Base-by-base conservation (phyloP, 306 rosid species). In the Casuarina glauca region DNA sequence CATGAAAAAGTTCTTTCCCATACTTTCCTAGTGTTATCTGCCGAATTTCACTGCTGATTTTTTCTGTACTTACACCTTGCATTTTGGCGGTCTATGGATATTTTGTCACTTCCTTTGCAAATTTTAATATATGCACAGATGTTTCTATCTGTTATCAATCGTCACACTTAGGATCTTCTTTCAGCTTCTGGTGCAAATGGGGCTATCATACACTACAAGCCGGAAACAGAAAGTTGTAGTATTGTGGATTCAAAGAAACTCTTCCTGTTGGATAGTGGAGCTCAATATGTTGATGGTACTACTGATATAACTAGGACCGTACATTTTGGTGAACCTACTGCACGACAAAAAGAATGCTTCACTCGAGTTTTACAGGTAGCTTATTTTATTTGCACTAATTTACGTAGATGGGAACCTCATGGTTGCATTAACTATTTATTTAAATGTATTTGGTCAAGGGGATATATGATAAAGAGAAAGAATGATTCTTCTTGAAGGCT, bases 181-280 rank as follows among this genome's bases (percentile, higher is more conserved):
- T 77, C 86, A 95, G 98, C 81, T 53, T 89, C 93, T 77, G 97
- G 98, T 81, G 89, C 97, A 79, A 95, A 92, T 81, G 98, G 98
- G 77, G 98, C 98, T 62, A 86, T 95, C 75, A 89, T 91, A 86
- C 98, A 95, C 86, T 95, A 95, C 89, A 92, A 69, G 85, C 95
- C 98, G 69, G 97, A 95, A 81, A 90, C 89, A 76, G 91, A 78
- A 80, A 90, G 86, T 81, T 95, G 98, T 74, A 85, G 93, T 75
- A 63, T 84, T 86, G 89, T 95, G 84, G 91, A 88, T 86, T 86
- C 88, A 74, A 84, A 79, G 82, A 92, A 92, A 86, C 86, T 89
- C 68, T 92, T 95, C 77, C 88, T 95, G 73, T 87, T 95, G 90
- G 98, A 95, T 83, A 95, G 97, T 84, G 98, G 98, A 72, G 98